Base-by-base conservation (phyloP, 2,329 filamentous ascomycete genomes). In the Fusarium irregulare region DNA sequence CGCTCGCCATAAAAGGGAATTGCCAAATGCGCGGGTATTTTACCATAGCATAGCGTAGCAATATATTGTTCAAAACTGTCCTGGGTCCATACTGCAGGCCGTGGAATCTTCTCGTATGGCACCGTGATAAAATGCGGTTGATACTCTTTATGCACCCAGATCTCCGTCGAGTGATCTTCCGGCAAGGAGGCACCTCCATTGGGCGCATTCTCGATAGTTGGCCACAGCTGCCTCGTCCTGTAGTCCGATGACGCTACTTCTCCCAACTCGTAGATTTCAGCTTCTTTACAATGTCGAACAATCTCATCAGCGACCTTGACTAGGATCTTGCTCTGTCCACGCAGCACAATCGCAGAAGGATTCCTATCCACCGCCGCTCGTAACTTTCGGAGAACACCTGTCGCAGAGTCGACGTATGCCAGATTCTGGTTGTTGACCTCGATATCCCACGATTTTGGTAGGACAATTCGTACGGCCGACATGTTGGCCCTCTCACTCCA, bases 1-100 rank as follows among this genome's bases (percentile, higher is more conserved):
- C 71, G 71, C 58, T 76, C 69, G 14, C 73, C 74, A 60, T 84
- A 85, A 30, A 82, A 74, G 4, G 71, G 71, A 7, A 76, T 71
- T 11, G 76, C 78, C 3, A 80, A 66, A 18, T 80, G 75, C 0
- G 78, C 60, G 9, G 76, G 74, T 34, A 84, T 69, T 9, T 76
- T 78, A 3, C 80, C 79, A 49, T 79, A 80, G 11, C 78, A 78
- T n/a, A 87, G 75, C 0, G 76, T 75, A 1, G 76, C 74, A 21
- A 87, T 77, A 66, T 86, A 86, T 4, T 74, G 64, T 49, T 82
- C 76, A 18, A 87, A 81, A 3, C 79, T 76, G 40, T 79, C 72
- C 48, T 73, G 75, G 6, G 83, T 83, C 84, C 85, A 86, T 3
- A 60, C 46, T 3, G 58, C 41, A 1, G 84, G 84, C 28, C 73